These are phyloP conservation scores for Botryosphaeria dothidea DNA, from an alignment of 2,329 filamentous ascomycete species.

Conservation along the genomic window DNA sequence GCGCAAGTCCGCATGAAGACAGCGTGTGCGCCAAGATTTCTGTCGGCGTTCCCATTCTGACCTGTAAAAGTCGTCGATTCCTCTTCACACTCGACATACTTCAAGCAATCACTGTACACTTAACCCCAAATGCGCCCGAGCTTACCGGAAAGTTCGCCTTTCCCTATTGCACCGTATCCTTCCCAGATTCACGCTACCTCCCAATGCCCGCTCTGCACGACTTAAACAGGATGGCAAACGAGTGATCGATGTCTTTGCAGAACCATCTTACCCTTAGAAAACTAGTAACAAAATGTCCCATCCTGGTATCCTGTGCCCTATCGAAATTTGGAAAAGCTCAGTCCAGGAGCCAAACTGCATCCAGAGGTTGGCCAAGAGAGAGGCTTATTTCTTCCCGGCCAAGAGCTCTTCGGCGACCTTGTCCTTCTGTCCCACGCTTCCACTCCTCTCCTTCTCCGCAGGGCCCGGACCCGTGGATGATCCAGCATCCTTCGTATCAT, in stretches of 20 bases:
- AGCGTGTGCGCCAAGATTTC: too few species aligned
- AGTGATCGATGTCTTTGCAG: not conserved
- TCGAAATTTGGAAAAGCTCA: not conserved
- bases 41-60: too few species aligned
- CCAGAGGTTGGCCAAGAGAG: not conserved
- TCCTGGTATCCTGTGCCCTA: not conserved
- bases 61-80: too few species aligned
- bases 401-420: conserved; percentile 49
- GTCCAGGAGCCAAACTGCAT: not conserved
- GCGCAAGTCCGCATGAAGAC: too few species aligned
- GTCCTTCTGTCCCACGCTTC: conserved; percentile 46
- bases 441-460: conserved; percentile 42
- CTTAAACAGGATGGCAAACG: not conserved
- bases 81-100: too few species aligned
- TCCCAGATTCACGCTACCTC: not conserved
- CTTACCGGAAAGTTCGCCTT: not conserved
- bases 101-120: too few species aligned
- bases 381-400: conserved; percentile 17
- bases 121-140: too few species aligned
- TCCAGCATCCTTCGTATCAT: conserved; percentile 19
- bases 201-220: not conserved
- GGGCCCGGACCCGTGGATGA: conserved; percentile 29
- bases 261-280: conserved; percentile 3
- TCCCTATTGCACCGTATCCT: not conserved
- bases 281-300: conserved; percentile 10